Evolutionary conservation across 2,329 filamentous ascomycete species (phyloP).

Genomic region (Leptosphaerulina australis): DNA sequence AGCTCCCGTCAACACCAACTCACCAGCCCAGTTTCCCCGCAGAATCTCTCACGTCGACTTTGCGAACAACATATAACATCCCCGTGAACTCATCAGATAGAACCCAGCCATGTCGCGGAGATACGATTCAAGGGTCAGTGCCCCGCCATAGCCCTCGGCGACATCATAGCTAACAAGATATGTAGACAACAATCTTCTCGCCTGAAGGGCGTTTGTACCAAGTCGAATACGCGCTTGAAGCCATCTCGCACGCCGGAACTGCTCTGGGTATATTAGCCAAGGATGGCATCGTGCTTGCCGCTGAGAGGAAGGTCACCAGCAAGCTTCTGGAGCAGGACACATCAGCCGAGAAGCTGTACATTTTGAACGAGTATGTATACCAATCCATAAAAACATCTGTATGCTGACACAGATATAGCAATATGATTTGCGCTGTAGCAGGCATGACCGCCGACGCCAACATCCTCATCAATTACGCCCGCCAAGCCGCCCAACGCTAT

Average conservation of each 20-base stretch:
- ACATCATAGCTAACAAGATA: slow-evolving; percentile 29
- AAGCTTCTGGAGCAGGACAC: slow-evolving; percentile 99
- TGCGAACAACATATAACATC: slow-evolving; percentile 10
- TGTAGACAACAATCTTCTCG: slow-evolving; percentile 98
- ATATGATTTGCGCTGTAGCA: slow-evolving; percentile 99
- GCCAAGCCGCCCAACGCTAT: slow-evolving; percentile 94
- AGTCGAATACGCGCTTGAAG: slow-evolving; percentile 98
- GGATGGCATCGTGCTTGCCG: slow-evolving; percentile 97
- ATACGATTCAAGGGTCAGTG: slow-evolving; percentile 91
- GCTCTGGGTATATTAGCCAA: slow-evolving; percentile 95
- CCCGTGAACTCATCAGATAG: slow-evolving; percentile 10
- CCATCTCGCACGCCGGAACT: slow-evolving; percentile 97
- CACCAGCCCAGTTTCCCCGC: slow-evolving; percentile 32
- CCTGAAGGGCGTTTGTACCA: slow-evolving; percentile 98
- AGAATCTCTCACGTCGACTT: slow-evolving; percentile 18
- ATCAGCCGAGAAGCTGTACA: slow-evolving; percentile 99
- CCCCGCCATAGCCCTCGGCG: slow-evolving; percentile 10
- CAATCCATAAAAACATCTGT: not conserved
- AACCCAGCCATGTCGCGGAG: slow-evolving; percentile 79
- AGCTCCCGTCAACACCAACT: slow-evolving; percentile 43
- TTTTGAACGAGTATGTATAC: slow-evolving; percentile 84
- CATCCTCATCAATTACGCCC: slow-evolving; percentile 99
- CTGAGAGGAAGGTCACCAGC: slow-evolving; percentile 98
- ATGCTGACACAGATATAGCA: slow-evolving; percentile 62
- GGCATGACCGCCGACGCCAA: slow-evolving; percentile 99